Conservation (phyloP, 2,329 filamentous ascomycete genomes). For the Elsinoe ampelina region DNA sequence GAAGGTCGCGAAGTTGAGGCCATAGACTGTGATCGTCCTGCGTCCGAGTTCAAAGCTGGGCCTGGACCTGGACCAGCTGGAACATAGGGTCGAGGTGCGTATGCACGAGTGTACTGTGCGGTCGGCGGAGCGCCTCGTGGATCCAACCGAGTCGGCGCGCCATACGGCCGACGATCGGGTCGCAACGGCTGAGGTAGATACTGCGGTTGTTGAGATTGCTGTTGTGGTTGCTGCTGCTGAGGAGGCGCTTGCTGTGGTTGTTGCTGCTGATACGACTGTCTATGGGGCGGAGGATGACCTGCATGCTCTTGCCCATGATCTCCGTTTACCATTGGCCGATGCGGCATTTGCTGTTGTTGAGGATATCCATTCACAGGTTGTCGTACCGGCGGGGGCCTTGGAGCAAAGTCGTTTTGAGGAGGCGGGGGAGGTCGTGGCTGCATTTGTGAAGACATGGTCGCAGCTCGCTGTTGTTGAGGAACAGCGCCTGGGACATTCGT, state of each 20-base stretch:
- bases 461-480: slow-evolving; percentile 56
- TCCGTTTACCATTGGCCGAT: slow-evolving; percentile 28
- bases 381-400: slow-evolving; percentile 54
- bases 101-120: slow-evolving; percentile 35
- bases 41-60: slow-evolving; percentile 69
- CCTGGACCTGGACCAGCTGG: slow-evolving; percentile 32
- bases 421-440: slow-evolving; percentile 1
- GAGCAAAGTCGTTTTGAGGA: slow-evolving; percentile 43
- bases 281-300: slow-evolving; percentile 21
- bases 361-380: slow-evolving; percentile 33
- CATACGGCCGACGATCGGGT: slow-evolving; percentile 60
- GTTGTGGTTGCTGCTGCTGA: slow-evolving; percentile 31
- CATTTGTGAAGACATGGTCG: slow-evolving; percentile 48
- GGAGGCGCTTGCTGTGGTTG: slow-evolving; percentile 22
- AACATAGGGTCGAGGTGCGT: slow-evolving; percentile 24
- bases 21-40: slow-evolving; percentile 87
- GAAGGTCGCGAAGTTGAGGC: slow-evolving; percentile 65
- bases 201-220: slow-evolving; percentile 33
- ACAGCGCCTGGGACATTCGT: slow-evolving; percentile 50
- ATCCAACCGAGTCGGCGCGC: slow-evolving; percentile 62
- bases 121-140: slow-evolving; percentile 43
- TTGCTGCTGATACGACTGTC: slow-evolving; percentile 35
- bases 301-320: slow-evolving; percentile 27
- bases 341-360: slow-evolving; percentile 19
- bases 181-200: slow-evolving; percentile 52